phyloP scores from a whole-genome alignment of 2,329 filamentous ascomycete genomes.

The Alternaria conjuncta region DNA sequence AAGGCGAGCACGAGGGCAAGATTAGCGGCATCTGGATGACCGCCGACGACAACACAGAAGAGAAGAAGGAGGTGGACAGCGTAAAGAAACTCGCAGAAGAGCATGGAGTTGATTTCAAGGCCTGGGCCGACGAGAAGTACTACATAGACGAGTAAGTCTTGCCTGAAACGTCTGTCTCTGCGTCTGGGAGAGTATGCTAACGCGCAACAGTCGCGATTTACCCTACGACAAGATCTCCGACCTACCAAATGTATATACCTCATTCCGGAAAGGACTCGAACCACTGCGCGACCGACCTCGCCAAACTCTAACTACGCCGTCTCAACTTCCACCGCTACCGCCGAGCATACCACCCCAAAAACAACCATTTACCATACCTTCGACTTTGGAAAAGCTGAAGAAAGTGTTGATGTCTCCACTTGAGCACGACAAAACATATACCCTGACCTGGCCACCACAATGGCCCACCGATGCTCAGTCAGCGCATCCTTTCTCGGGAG shows the following conservation, averaged over 20 bases:
- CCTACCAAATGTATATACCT: slow-evolving; percentile 77
- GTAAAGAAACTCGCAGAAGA: slow-evolving; percentile 62
- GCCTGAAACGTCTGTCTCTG: background rate
- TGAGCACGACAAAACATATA: slow-evolving; percentile 48
- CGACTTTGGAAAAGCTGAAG: slow-evolving; percentile 60
- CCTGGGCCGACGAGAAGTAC: slow-evolving; percentile 79
- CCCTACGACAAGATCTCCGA: slow-evolving; percentile 63
- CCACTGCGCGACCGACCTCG: slow-evolving; percentile 72
- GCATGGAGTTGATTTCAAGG: slow-evolving; percentile 64
- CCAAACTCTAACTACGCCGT: slow-evolving; percentile 60
- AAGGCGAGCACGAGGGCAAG: slow-evolving; percentile 44
- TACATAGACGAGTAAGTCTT: slow-evolving; percentile 74
- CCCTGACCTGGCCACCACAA: slow-evolving; percentile 59
- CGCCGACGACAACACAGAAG: slow-evolving; percentile 71
- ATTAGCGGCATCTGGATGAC: slow-evolving; percentile 77
- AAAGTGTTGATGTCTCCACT: slow-evolving; percentile 65
- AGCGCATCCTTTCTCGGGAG: slow-evolving; percentile 72
- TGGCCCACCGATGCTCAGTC: slow-evolving; percentile 62
- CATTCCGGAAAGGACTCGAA: slow-evolving; percentile 75
- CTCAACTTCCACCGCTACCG: slow-evolving; percentile 65
- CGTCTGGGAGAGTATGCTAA: slow-evolving; percentile 9
- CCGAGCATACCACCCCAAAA: slow-evolving; percentile 64
- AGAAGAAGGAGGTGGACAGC: slow-evolving; percentile 67
- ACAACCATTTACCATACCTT: slow-evolving; percentile 69
- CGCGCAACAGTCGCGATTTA: slow-evolving; percentile 66